Base-by-base conservation (phyloP, 2,329 filamentous ascomycete species). In the Alternaria brassicicola region DNA sequence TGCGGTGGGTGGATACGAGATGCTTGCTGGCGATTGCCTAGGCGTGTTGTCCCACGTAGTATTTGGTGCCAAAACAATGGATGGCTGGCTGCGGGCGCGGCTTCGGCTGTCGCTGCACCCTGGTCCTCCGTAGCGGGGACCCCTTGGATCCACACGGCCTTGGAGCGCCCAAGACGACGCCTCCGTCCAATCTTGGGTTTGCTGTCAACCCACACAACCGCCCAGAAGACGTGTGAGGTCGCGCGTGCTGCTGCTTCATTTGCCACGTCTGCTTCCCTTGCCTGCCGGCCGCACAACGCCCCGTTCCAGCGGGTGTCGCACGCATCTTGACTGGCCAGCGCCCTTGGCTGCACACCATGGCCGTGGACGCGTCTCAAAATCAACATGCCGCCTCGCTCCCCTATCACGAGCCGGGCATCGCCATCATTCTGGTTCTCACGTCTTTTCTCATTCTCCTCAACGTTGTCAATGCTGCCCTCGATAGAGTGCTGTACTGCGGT, bases 381-480 rank as follows among this genome's bases (percentile, higher is more conserved):
- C 65, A 66, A 45, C 52, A 55, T 49, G 63, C 61, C 38, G 61
- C 69, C 13, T 73, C 73, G 33, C 60, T 85, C 25, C 78, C 86
- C 0, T 91, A 90, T 69, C 82, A 88, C 55, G 88, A 91, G 65
- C 88, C 88, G 0, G 75, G 75, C 0, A 87, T 91, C 17, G 63
- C 78, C 8, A 83, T 81, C 0, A 83, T 92, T 43, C 80, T 92
- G 2, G 81, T 84, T 41, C 81, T 85, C 4, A 78, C 87, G 0
- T 86, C 86, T 0, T 88, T 93, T 63, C 73, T 92, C 0, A 69
- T 91, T 0, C 71, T 85, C 0, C 81, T 91, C 42, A 91, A 91
- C 63, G 42, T 83, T 6, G 65, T 85, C 59, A 87, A 88, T 61
- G 79, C 79, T 54, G 68, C 82, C 0, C 80, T 92, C 1, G 85